A percentile compares a stretch with the other conserved stretches of the same genome.
phyloP scores from a whole-genome alignment of 2,329 filamentous ascomycete species.

The Colletotrichum sidae region DNA sequence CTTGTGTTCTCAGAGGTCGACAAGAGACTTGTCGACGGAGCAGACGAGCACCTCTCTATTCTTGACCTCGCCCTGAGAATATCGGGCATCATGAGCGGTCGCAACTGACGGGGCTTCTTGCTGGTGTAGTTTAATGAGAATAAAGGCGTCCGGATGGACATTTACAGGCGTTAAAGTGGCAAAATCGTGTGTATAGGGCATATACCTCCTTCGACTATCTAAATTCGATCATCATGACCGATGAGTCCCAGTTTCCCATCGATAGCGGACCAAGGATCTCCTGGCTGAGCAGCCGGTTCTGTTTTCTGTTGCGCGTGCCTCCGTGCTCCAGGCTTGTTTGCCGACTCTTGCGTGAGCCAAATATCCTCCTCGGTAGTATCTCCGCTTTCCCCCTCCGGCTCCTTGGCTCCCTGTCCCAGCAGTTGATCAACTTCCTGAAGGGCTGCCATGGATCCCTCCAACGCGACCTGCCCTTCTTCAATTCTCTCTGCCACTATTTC shows the following conservation, averaged over 20 bases:
- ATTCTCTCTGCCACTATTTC: conserved; percentile 70
- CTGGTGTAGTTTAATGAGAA: conserved; percentile 3
- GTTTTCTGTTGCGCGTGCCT: conserved; percentile 40
- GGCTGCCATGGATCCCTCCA: conserved; percentile 63
- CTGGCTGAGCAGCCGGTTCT: conserved; percentile 40
- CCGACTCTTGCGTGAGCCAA: conserved; percentile 51
- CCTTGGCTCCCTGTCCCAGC: conserved; percentile 51
- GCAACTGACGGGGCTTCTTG: conserved; percentile 11
- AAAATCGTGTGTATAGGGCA: conserved; percentile 22
- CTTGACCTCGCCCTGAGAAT: conserved; percentile 87
- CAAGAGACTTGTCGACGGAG: conserved; percentile 92
- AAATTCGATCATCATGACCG: conserved; percentile 47
- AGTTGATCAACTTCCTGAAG: conserved; percentile 63
- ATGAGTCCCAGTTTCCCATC: conserved; percentile 67
- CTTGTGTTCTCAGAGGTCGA: conserved; percentile 93
- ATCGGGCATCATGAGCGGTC: conserved; percentile 74
- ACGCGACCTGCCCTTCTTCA: conserved; percentile 66
- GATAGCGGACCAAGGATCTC: conserved; percentile 63
- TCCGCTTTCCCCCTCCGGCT: conserved; percentile 40
- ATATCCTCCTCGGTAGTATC: conserved; percentile 46
- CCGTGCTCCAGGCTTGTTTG: conserved; percentile 42
- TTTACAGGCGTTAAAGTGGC: conserved; percentile 25
- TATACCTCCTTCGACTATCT: conserved; percentile 20
- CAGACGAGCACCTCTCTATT: conserved; percentile 93
- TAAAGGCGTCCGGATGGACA: conserved; percentile 24